Conservation (phyloP, 331 rosid genomes). For the Telfairia occidentalis region DNA sequence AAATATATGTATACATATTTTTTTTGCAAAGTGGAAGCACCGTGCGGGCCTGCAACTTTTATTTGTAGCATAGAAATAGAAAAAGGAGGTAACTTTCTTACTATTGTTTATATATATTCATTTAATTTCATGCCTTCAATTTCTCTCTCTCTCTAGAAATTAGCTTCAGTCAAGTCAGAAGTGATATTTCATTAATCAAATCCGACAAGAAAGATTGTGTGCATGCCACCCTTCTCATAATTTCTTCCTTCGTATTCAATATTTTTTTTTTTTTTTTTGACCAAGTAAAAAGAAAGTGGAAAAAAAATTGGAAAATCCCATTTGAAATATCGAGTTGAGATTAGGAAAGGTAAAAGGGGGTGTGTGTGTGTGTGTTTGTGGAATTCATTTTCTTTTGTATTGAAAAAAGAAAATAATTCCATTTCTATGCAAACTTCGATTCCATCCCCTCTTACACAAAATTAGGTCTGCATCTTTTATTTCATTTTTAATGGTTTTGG, state of each 20-base stretch:
- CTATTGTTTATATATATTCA: neutral
- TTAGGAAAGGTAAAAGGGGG: neutral
- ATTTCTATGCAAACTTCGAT: conserved; percentile 1
- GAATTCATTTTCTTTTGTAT: neutral
- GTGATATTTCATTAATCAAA: conserved; percentile 24
- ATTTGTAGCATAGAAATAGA: conserved; percentile 5
- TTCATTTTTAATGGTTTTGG: neutral
- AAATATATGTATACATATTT: neutral
- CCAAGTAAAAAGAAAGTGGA: neutral
- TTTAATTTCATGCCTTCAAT: neutral
- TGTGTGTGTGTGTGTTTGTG: neutral
- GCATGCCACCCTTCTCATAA: neutral
- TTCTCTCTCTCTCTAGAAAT: conserved; percentile 9
- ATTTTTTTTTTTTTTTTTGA: neutral
- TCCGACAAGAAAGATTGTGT: neutral
- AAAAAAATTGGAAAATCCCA: neutral
- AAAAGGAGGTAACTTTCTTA: neutral
- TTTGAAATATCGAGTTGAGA: neutral
- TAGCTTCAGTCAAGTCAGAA: conserved; percentile 33
- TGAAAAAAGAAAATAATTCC: neutral
- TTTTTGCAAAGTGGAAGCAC: neutral
- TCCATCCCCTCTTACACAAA: neutral
- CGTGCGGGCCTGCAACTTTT: neutral
- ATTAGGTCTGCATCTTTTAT: neutral
- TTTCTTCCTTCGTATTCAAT: neutral